These are phyloP conservation scores for Rhododendron henanense DNA, from an alignment of 148 eudicot species.

Conservation along the genomic window DNA sequence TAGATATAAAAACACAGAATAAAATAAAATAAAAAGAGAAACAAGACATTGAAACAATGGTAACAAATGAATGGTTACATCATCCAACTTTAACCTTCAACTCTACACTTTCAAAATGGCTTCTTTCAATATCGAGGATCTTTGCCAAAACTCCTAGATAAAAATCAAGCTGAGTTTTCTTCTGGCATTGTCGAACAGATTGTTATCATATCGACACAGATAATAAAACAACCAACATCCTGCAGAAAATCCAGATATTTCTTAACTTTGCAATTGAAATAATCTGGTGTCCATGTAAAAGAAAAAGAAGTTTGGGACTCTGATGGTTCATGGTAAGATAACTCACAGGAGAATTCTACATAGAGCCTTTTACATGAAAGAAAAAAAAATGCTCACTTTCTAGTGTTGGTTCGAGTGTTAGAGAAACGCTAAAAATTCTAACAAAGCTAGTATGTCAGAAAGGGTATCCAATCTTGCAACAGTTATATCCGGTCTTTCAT, in stretches of 20 bases:
- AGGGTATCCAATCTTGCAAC: too few relatives aligned
- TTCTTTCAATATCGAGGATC: conserved; percentile 12
- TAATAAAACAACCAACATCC: too few relatives aligned
- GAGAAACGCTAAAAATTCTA: neutral
- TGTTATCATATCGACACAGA: neutral
- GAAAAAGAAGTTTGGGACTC: neutral
- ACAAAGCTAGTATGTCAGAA: too few relatives aligned
- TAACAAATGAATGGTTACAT: conserved; percentile 48
- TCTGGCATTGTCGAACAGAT: neutral
- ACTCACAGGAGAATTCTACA: neutral
- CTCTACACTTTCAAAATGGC: conserved; percentile 28
- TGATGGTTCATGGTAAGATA: too few relatives aligned
- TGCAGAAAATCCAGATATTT: neutral
- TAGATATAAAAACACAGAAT: neutral
- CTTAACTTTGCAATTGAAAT: neutral
- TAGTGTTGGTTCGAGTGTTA: neutral
- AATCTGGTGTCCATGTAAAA: neutral
- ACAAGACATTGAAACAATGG: conserved; percentile 15
- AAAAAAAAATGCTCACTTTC: neutral
- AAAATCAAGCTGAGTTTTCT: conserved; percentile 18
- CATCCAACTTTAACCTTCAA: conserved; percentile 28
- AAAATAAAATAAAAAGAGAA: neutral
- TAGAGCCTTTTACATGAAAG: neutral
- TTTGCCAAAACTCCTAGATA: neutral
- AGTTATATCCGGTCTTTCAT: too few relatives aligned